Evolutionary conservation across 2,329 filamentous ascomycete genomes (phyloP).

Genomic region (Arachnomyces sp.): DNA sequence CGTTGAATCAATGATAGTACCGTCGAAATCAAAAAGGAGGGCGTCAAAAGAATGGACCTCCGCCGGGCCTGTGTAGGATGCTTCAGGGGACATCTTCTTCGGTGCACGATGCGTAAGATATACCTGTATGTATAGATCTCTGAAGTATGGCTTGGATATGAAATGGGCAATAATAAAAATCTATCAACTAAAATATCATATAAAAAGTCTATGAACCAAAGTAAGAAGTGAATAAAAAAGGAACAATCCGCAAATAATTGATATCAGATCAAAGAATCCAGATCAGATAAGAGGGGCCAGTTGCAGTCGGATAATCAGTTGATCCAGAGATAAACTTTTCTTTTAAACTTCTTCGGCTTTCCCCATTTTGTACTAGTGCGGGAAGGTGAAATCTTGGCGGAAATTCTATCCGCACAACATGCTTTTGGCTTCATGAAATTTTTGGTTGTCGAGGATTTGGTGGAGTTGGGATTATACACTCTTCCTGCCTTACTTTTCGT

Average conservation of each 20-base stretch:
- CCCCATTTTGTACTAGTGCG: not conserved
- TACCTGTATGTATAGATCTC: too few species aligned
- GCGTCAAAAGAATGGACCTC: slow-evolving; percentile 34
- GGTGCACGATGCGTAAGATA: too few species aligned
- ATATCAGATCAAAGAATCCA: too few species aligned
- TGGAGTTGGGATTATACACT: not conserved
- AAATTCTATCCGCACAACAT: slow-evolving; percentile 5
- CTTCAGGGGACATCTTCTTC: slow-evolving; percentile 7
- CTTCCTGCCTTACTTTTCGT: not conserved
- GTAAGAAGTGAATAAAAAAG: slow-evolving; percentile 5
- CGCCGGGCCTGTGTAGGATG: slow-evolving; percentile 33
- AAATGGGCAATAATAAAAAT: too few species aligned
- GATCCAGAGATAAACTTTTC: not conserved
- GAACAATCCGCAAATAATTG: slow-evolving; percentile 2
- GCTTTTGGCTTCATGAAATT: slow-evolving; percentile 1
- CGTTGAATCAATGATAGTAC: slow-evolving; percentile 41
- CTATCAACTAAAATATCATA: too few species aligned
- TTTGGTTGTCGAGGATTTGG: slow-evolving; percentile 2
- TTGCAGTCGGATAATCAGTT: slow-evolving; percentile 3
- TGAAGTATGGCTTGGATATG: too few species aligned
- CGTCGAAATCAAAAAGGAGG: slow-evolving; percentile 41
- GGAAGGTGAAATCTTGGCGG: slow-evolving; percentile 5
- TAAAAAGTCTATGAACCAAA: not conserved
- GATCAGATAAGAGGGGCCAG: too few species aligned
- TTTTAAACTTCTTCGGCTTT: too few species aligned